Evolutionary conservation across 2,329 filamentous ascomycete species (phyloP).

Genomic region (Claviceps sp.): DNA sequence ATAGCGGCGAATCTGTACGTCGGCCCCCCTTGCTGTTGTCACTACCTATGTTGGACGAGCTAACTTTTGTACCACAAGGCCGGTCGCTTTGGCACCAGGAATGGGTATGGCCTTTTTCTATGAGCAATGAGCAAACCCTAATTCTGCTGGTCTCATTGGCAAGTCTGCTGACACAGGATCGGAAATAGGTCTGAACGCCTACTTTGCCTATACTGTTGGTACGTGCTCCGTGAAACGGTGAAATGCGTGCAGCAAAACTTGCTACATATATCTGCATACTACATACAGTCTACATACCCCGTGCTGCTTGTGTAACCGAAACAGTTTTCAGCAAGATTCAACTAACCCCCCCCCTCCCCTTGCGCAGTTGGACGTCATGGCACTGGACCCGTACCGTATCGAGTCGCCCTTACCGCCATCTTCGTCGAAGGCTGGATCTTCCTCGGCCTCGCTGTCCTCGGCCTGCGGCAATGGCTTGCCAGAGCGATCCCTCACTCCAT

Average conservation of each 20-base stretch:
- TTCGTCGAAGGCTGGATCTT: constrained; percentile 85
- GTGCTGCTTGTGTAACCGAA: not conserved
- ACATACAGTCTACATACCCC: not conserved
- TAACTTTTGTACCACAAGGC: constrained; percentile 11
- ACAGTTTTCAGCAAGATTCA: not conserved
- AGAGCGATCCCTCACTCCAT: constrained; percentile 71
- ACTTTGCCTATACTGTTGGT: constrained; percentile 60
- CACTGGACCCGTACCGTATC: constrained; percentile 57
- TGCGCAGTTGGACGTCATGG: constrained; percentile 57
- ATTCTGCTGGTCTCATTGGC: not conserved
- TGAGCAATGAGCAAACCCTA: not conserved
- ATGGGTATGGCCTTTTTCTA: constrained; percentile 22
- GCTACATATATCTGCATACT: constrained; percentile 8
- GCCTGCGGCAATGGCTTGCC: constrained; percentile 79
- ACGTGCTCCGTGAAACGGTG: constrained; percentile 4
- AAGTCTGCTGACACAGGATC: constrained; percentile 1
- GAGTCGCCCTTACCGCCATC: constrained; percentile 68
- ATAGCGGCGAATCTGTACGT: constrained; percentile 61
- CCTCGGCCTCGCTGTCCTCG: constrained; percentile 63
- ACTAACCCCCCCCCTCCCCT: not conserved
- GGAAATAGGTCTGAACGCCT: constrained; percentile 55
- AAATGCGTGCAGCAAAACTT: not conserved
- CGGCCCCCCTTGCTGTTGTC: not conserved
- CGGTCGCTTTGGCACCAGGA: constrained; percentile 27
- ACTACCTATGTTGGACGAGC: not conserved